Evolutionary conservation across 2,329 filamentous ascomycete species (phyloP).

Genomic region (Venturia asperata): DNA sequence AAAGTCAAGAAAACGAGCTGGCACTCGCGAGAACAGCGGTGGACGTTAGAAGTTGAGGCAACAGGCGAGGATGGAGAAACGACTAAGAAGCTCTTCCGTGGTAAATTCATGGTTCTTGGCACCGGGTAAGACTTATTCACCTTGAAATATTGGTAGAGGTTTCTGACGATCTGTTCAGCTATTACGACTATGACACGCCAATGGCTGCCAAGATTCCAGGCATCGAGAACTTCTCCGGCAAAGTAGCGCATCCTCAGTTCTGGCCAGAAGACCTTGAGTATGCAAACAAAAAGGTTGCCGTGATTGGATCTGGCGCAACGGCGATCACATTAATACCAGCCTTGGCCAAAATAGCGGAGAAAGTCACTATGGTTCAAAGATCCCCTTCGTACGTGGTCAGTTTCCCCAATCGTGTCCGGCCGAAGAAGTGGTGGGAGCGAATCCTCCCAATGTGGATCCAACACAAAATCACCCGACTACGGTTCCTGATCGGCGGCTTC

Average conservation of each 20-base stretch:
- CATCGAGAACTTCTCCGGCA: slow-evolving; percentile 57
- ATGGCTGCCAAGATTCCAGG: slow-evolving; percentile 57
- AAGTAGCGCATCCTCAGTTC: slow-evolving; percentile 63
- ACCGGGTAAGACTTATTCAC: slow-evolving; percentile 40
- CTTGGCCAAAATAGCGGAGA: slow-evolving; percentile 55
- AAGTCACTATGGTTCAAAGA: slow-evolving; percentile 74
- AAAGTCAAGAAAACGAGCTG: slow-evolving; percentile 38
- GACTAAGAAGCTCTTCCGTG: slow-evolving; percentile 32
- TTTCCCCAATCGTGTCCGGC: slow-evolving; percentile 31
- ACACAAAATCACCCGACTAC: slow-evolving; percentile 44
- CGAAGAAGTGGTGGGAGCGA: slow-evolving; percentile 15
- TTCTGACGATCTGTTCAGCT: slow-evolving; percentile 29
- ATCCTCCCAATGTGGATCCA: slow-evolving; percentile 24
- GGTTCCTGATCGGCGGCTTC: slow-evolving; percentile 44
- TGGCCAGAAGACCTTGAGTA: slow-evolving; percentile 66
- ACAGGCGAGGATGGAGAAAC: slow-evolving; percentile 26
- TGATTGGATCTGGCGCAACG: slow-evolving; percentile 74
- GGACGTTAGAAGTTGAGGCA: slow-evolving; percentile 36
- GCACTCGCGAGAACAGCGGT: slow-evolving; percentile 43
- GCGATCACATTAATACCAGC: slow-evolving; percentile 69
- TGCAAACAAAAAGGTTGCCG: slow-evolving; percentile 57
- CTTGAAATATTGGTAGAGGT: background rate
- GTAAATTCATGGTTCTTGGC: slow-evolving; percentile 50
- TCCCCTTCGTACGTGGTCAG: slow-evolving; percentile 64
- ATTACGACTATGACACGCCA: slow-evolving; percentile 65